phyloP scores from a whole-genome alignment of 306 rosid genomes.

The Lablab purpureus region DNA sequence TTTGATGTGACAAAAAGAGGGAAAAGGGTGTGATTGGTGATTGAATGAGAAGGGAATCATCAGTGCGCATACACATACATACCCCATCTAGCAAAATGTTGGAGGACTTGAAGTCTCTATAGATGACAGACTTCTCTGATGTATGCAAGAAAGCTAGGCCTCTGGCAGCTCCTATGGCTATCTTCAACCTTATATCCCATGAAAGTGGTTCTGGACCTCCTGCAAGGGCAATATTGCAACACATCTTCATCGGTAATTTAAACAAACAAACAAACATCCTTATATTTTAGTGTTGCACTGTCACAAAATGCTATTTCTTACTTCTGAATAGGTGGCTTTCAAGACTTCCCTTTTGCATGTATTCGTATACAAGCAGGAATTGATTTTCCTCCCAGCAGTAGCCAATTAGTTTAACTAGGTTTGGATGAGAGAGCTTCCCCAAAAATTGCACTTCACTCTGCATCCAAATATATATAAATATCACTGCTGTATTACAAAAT shows the following conservation, averaged over 20 bases:
- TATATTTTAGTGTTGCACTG: too few species aligned
- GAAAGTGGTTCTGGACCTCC: conserved; percentile 72
- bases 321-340: conserved; percentile 91
- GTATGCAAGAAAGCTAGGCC: conserved; percentile 75
- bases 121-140: conserved; percentile 73
- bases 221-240: conserved; percentile 25
- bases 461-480: neutral
- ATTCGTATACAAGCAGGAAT: conserved; percentile 74
- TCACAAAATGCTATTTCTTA: conserved; percentile 34
- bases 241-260: neutral
- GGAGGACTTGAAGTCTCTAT: conserved; percentile 87
- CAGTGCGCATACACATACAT: neutral
- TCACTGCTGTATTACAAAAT: neutral
- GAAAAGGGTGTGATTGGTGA: too few species aligned
- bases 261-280: neutral
- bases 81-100: conserved; percentile 82
- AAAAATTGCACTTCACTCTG: conserved; percentile 87
- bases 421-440: conserved; percentile 82
- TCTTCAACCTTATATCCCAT: conserved; percentile 73
- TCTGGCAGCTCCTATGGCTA: conserved; percentile 86
- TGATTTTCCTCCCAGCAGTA: conserved; percentile 78
- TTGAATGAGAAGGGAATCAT: too few species aligned
- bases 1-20: too few species aligned
- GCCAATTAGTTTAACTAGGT: conserved; percentile 80
- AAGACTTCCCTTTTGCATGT: conserved; percentile 83